Evolutionary conservation across 805 yeast genomes (phyloP).

Genomic region (Brettanomyces bruxellensis): DNA sequence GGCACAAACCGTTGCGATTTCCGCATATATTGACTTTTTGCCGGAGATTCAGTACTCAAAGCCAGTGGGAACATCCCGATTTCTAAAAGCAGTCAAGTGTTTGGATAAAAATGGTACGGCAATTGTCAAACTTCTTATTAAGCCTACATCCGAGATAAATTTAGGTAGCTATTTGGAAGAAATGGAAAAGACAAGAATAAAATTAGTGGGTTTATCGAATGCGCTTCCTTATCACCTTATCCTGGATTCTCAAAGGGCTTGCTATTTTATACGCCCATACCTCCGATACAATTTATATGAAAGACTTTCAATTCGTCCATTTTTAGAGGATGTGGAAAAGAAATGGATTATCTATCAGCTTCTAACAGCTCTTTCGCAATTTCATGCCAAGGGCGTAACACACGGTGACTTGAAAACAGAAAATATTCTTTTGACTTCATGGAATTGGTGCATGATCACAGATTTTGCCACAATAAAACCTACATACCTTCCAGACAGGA

Average conservation of each 20-base stretch:
- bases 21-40: slow-evolving; percentile 79
- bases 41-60: slow-evolving; percentile 67
- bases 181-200: slow-evolving; percentile 26
- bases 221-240: slow-evolving; percentile 65
- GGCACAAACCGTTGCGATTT: slow-evolving; percentile 84
- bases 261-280: slow-evolving; percentile 78
- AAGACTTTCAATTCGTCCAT: slow-evolving; percentile 78
- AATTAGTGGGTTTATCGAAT: slow-evolving; percentile 45
- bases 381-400: slow-evolving; percentile 52
- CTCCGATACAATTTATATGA: slow-evolving; percentile 78
- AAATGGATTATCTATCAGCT: slow-evolving; percentile 80
- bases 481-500: slow-evolving; percentile 76
- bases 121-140: slow-evolving; percentile 75
- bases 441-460: slow-evolving; percentile 77
- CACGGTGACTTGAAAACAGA: slow-evolving; percentile 95
- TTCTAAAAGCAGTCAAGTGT: slow-evolving; percentile 79
- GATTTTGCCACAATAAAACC: slow-evolving; percentile 90
- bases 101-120: slow-evolving; percentile 63
- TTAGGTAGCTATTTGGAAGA: slow-evolving; percentile 21
- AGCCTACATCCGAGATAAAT: slow-evolving; percentile 42
- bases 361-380: slow-evolving; percentile 47
- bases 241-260: slow-evolving; percentile 86
- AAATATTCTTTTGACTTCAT: slow-evolving; percentile 75
- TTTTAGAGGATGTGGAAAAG: slow-evolving; percentile 71
- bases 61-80: slow-evolving; percentile 71